Evolutionary conservation across 768 basidiomycete genomes (phyloP).

Genomic region (Tulasnella calospora): DNA sequence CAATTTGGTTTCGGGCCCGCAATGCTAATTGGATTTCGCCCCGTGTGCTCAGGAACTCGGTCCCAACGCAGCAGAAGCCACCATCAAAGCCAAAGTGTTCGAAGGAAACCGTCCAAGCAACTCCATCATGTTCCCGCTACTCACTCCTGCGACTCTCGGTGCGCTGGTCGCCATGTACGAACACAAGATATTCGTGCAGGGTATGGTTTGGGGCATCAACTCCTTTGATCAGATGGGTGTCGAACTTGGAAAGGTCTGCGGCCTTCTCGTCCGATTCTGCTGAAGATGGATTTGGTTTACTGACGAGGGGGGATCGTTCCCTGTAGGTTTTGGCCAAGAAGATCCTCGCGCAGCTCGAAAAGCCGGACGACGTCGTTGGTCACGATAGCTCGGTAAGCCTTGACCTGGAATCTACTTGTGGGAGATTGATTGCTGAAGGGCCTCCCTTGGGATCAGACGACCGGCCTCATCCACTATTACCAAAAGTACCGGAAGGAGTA

Average conservation of each 20-base stretch:
- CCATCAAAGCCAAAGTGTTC: constrained; percentile 96
- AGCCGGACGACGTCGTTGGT: constrained; percentile 69
- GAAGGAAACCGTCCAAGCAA: constrained; percentile 97
- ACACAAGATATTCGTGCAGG: constrained; percentile 99
- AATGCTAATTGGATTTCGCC: background rate
- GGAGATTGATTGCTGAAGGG: background rate
- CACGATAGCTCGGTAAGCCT: constrained; percentile 75
- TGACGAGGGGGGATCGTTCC: background rate
- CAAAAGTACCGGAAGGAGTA: constrained; percentile 63
- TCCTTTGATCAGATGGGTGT: constrained; percentile 99
- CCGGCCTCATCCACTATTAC: constrained; percentile 95
- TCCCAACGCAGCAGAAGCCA: constrained; percentile 65
- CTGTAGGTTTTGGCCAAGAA: constrained; percentile 80
- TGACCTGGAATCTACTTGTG: constrained; percentile 23
- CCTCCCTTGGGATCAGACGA: constrained; percentile 54
- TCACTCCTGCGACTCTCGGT: constrained; percentile 85
- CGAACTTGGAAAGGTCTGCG: constrained; percentile 75
- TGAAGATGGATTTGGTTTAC: background rate
- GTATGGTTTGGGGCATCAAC: constrained; percentile 97
- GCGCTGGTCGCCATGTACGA: constrained; percentile 89
- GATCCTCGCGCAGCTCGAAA: constrained; percentile 83
- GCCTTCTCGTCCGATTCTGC: background rate
- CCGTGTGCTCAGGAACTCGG: constrained; percentile 44
- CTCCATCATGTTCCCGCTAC: constrained; percentile 87
- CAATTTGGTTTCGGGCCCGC: no score